A percentile compares a stretch with the other conserved stretches of the same genome.
These are phyloP conservation scores for Linaria vulgaris DNA, from an alignment of 257 asterid genomes.

Conservation along the genomic window DNA sequence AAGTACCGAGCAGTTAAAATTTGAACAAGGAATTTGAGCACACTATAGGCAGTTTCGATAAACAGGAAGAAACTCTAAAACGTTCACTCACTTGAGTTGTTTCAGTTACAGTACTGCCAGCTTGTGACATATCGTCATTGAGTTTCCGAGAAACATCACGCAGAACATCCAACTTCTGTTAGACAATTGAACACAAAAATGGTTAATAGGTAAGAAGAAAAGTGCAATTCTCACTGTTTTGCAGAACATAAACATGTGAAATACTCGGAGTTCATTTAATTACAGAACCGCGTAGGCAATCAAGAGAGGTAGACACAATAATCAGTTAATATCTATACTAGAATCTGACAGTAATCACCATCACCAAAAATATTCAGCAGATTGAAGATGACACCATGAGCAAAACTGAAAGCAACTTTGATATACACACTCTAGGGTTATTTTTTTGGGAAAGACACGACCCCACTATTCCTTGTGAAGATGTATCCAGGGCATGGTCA, in stretches of 20 bases:
- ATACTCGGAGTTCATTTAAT: slow-evolving; percentile 21
- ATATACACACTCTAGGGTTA: slow-evolving; percentile 10
- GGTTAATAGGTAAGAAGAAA: slow-evolving; percentile 28
- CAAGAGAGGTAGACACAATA: slow-evolving; percentile 18
- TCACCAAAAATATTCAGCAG: not conserved
- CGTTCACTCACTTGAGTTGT: slow-evolving; percentile 80
- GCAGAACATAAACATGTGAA: slow-evolving; percentile 13
- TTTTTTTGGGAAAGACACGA: not conserved
- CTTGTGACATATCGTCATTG: slow-evolving; percentile 78
- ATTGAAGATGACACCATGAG: not conserved
- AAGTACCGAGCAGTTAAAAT: slow-evolving; percentile 13
- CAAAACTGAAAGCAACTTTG: slow-evolving; percentile 3
- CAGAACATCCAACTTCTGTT: slow-evolving; percentile 69
- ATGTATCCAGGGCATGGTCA: not conserved
- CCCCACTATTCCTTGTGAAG: not conserved
- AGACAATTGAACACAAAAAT: slow-evolving; percentile 31
- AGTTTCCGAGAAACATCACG: slow-evolving; percentile 53
- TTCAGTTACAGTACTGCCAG: slow-evolving; percentile 79
- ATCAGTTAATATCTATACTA: slow-evolving; percentile 8
- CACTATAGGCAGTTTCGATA: slow-evolving; percentile 66
- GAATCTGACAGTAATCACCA: slow-evolving; percentile 9
- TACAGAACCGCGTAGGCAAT: slow-evolving; percentile 10
- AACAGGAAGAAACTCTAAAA: slow-evolving; percentile 65
- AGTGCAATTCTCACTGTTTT: slow-evolving; percentile 18
- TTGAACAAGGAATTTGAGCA: slow-evolving; percentile 36